These are phyloP conservation scores for Ramularia collo-cygni DNA, from an alignment of 2,329 filamentous ascomycete species.

Conservation along the genomic window DNA sequence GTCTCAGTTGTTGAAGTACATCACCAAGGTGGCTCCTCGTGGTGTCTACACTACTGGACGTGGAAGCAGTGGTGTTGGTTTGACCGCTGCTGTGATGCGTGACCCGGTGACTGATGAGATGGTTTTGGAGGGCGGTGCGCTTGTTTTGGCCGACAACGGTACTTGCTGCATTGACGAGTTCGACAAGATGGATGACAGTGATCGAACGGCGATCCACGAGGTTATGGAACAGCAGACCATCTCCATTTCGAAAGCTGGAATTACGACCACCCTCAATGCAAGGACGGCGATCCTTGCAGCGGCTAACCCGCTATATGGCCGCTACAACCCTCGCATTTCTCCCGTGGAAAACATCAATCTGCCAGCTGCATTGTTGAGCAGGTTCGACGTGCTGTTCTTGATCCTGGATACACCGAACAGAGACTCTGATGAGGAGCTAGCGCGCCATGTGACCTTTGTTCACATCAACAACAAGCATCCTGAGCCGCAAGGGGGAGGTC, in stretches of 20 bases:
- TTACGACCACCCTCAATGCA: conserved; percentile 93
- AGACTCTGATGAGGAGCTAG: conserved; percentile 85
- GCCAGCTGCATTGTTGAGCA: conserved; percentile 89
- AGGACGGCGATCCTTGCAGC: conserved; percentile 79
- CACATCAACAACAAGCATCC: conserved; percentile 96
- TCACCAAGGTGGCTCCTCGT: conserved; percentile 92
- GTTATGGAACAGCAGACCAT: conserved; percentile 87
- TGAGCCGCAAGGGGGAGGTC: conserved; percentile 54
- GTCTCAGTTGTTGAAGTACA: conserved; percentile 96
- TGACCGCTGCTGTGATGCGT: conserved; percentile 76
- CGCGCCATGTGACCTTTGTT: conserved; percentile 90
- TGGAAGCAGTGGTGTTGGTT: conserved; percentile 73
- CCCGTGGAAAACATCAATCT: conserved; percentile 99
- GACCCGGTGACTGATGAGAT: conserved; percentile 79
- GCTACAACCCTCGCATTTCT: conserved; percentile 95
- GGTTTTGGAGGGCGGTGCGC: conserved; percentile 72
- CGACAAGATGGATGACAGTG: conserved; percentile 83
- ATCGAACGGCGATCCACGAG: conserved; percentile 77
- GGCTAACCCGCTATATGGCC: conserved; percentile 93
- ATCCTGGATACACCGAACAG: conserved; percentile 90
- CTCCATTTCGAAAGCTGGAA: conserved; percentile 83
- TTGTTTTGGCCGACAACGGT: conserved; percentile 74
- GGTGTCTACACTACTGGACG: conserved; percentile 79
- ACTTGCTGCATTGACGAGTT: conserved; percentile 85
- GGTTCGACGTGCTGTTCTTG: conserved; percentile 95